Percentiles rank a stretch among this genome's conserved stretches.
phyloP scores from a whole-genome alignment of 2,329 filamentous ascomycete species.

The Hyphodiscus sp. region DNA sequence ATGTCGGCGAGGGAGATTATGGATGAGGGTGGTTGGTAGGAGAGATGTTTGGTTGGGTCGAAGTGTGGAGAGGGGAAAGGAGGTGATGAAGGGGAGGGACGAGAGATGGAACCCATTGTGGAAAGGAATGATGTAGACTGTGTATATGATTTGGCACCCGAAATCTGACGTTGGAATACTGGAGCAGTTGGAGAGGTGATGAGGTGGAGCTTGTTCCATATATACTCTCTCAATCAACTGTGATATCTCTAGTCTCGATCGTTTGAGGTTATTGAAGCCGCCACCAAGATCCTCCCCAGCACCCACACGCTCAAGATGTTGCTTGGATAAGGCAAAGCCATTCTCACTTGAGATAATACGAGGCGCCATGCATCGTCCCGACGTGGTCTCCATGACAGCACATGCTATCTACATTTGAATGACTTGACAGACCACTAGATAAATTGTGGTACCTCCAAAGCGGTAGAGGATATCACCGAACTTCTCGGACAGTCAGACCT shows the following conservation, averaged over 20 bases:
- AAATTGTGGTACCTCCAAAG: neutral
- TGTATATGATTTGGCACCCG: neutral
- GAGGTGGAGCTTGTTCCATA: neutral
- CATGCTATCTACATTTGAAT: neutral
- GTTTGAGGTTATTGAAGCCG: neutral
- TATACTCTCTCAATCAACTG: neutral
- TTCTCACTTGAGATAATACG: neutral
- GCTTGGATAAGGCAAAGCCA: neutral
- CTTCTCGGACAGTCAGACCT: neutral
- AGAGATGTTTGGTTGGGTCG: neutral
- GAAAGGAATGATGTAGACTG: neutral
- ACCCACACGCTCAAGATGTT: neutral
- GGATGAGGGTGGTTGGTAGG: neutral
- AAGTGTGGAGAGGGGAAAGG: neutral
- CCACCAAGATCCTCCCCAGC: too few species aligned
- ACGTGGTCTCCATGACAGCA: neutral
- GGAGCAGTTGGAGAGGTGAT: neutral
- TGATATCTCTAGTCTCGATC: neutral
- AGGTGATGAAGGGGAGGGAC: neutral
- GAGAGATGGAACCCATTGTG: neutral
- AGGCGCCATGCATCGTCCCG: neutral
- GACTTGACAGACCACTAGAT: neutral
- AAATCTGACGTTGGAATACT: neutral
- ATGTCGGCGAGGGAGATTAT: neutral
- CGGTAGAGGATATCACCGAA: neutral